phyloP scores from a whole-genome alignment of 1,284 basidiomycete genomes.

The Filobasidium uniguttulatum region DNA sequence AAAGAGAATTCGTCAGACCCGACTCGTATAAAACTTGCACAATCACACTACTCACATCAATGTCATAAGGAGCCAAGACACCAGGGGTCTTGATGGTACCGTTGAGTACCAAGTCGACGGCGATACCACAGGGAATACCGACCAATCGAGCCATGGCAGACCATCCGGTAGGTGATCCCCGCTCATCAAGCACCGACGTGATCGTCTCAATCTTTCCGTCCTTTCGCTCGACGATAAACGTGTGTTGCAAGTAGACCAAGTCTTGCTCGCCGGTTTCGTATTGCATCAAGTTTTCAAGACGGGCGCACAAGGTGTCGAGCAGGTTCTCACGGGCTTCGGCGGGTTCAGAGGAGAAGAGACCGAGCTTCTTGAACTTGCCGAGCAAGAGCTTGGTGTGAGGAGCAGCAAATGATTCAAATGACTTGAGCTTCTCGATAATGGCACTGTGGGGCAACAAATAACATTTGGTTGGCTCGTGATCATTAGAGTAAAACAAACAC shows the following conservation, averaged over 20 bases:
- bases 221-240: conserved; percentile 74
- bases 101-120: conserved; percentile 60
- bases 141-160: conserved; percentile 91
- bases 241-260: conserved; percentile 95
- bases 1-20: neutral
- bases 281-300: conserved; percentile 79
- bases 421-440: conserved; percentile 57
- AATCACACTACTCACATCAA: conserved; percentile 41
- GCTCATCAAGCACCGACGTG: conserved; percentile 84
- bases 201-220: conserved; percentile 72
- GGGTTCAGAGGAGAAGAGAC: conserved; percentile 64
- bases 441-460: conserved; percentile 29
- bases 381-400: conserved; percentile 64
- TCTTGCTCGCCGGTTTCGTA: conserved; percentile 86
- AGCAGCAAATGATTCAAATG: conserved; percentile 56
- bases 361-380: conserved; percentile 83
- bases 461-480: neutral
- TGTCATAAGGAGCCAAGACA: conserved; percentile 76
- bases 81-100: conserved; percentile 63
- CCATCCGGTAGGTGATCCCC: conserved; percentile 68
- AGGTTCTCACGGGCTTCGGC: conserved; percentile 61
- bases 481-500: neutral
- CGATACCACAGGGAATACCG: conserved; percentile 87
- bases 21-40: neutral
- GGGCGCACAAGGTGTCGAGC: conserved; percentile 86